phyloP scores from a whole-genome alignment of 352 stramenopile species.

The Globisporangium megalacanthum region DNA sequence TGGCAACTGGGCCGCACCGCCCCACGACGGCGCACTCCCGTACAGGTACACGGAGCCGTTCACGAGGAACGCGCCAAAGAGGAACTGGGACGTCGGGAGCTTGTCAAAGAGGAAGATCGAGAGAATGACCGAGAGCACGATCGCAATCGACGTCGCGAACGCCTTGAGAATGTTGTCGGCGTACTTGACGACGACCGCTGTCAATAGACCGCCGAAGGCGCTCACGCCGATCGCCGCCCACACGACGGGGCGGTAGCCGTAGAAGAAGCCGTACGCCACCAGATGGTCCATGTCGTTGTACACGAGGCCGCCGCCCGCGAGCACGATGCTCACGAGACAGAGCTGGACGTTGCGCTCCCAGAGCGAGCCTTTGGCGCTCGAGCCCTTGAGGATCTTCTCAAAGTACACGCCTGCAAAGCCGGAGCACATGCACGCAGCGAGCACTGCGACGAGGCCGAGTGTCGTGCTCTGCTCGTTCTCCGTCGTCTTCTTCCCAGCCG shows the following conservation, averaged over 20 bases:
- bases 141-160: conserved; percentile 80
- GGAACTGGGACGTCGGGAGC: conserved; percentile 68
- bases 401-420: conserved; percentile 85
- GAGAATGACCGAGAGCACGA: conserved; percentile 77
- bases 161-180: conserved; percentile 87
- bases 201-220: conserved; percentile 72
- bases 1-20: conserved; percentile 9
- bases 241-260: conserved; percentile 73
- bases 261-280: conserved; percentile 61
- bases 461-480: conserved; percentile 53
- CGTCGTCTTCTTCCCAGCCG: not conserved
- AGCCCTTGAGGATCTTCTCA: conserved; percentile 81
- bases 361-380: conserved; percentile 47
- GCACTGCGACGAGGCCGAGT: conserved; percentile 58
- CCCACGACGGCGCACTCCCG: conserved; percentile 48
- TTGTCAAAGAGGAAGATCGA: conserved; percentile 84
- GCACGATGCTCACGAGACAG: conserved; percentile 61
- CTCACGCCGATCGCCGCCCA: conserved; percentile 66
- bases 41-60: conserved; percentile 80
- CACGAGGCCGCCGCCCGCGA: conserved; percentile 50
- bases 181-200: conserved; percentile 82
- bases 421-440: conserved; percentile 72
- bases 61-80: conserved; percentile 68
- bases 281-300: conserved; percentile 64
- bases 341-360: conserved; percentile 86